Evolutionary conservation across 176 grass and related monocot genomes (phyloP), one percentile per base, ranked within the genome.

Genomic region (Avena eriantha): DNA sequence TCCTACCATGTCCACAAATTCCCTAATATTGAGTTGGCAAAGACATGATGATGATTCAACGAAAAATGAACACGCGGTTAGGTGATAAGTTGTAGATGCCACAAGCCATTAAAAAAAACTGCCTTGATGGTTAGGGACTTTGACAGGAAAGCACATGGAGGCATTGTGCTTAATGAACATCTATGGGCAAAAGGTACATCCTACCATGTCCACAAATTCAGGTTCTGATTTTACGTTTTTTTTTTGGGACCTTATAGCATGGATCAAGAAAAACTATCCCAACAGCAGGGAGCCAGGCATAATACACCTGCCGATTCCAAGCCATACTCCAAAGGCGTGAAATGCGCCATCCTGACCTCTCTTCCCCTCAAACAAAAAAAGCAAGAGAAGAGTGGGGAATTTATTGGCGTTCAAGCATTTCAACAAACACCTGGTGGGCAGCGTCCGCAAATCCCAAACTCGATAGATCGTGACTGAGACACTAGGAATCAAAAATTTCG

Each of bases 1-100:
- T 45, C 56, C 4, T 80, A 46, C n/a, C 56, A 61, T 61, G 12
- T 10, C 21, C 8, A 46, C 3, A 7, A 59, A 5, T 15, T 47
- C 39, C 39, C 39, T 23, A 75, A 75, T 75, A 74, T 15, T 73
- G 71, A 50, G 13, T 49, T 48, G 10, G 45, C 45, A 73, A 73
- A 47, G 45, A 73, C 69, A 47, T 23, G 41, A 24, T 15, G 21
- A 41, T 8, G 39, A 41, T 41, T 7, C 39, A 41, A 24, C 4
- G 8, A 8, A 9, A 47, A 17, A 24, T 75, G 72, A 24, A 16
- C 45, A 74, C 22, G 7, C 22, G 9, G 72, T 10, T 51, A 8
- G 22, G 22, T 75, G 23, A 50, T 51, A 50, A 29, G 26, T 36
- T n/a, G 26, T 76, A 54, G 73, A 54, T 29, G 46, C 21, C 46